Evolutionary conservation across 2,329 filamentous ascomycete genomes (phyloP), one percentile per base, ranked within the genome.

Genomic region (Exophiala viscosa): DNA sequence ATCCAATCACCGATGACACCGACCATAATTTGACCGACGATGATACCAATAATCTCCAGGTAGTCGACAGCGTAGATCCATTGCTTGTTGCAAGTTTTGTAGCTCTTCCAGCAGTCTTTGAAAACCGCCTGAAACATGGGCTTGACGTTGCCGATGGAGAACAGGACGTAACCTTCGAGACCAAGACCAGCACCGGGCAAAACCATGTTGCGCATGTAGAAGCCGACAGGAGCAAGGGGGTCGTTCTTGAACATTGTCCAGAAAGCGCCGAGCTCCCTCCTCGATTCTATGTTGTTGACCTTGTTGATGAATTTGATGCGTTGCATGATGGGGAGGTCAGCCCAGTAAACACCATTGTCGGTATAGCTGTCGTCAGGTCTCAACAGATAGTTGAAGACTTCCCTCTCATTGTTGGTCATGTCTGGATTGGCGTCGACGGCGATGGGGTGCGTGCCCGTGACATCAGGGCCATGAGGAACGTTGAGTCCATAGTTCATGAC

Each of bases 131-230:
- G 72, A 67, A 96, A 92, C 9, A 97, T 79, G 3, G 91, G 88
- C 66, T 87, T 84, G 60, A 97, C 76, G 71, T 96, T 96, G 53
- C 92, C 92, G 62, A 97, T 96, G 58, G 91, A 96, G 78, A 97
- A 97, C 15, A 97, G 81, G 38, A 96, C 91, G 67, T 96, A 97
- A 75, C 84, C 92, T 79, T 97, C 92, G 23, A 97, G 81, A 67
- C 90, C 86, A 46, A 97, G 83, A 68, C 92, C 92, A 60, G 90
- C 90, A 72, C 92, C 92, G 45, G 92, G 92, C 53, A 97, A 83
- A 48, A 96, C 86, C 72, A 91, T 92, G 68, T 95, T 93, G 66
- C 84, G 83, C 68, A 95, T 86, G 70, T 97, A 97, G 79, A 85
- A 93, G 18, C 79, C 76, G n/a, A 97, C 51, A 0, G 91, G 90